Evolutionary conservation across 179 eudicot species (phyloP), one percentile per base, ranked within the genome.

Genomic region (Heliamphora pulchella): DNA sequence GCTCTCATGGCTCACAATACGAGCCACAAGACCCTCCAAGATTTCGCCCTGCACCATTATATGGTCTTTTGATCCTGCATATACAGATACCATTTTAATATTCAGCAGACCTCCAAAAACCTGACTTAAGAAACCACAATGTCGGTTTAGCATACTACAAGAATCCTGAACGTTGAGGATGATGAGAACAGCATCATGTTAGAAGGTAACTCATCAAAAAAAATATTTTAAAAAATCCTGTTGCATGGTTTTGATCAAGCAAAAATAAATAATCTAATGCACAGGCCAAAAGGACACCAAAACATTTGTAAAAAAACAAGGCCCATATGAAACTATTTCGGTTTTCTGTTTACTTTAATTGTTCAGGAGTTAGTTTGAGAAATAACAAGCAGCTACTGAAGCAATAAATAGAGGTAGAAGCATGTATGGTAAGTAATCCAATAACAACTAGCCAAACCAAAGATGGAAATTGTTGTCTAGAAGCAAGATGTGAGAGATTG

Each of bases 1-100:
- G 86, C 98, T 93, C 64, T 90, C 92, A 79, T 85, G 90, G 87
- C 93, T 90, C 48, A 95, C 98, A 77, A 92, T 86, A 75, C 98
- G 98, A 84, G 98, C 97, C 81, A 95, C 98, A 80, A 95, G 97
- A 81, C 98, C 98, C 88, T 95, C 98, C 87, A 95, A 87, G 83
- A 95, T 93, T 88, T 95, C 98, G 68, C 98, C 98, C 82, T 95
- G 98, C 79, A 84, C 93, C 87, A 86, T 86, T 73, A 85, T 61
- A 79, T 95, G 98, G 87, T 95, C 93, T 80, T 85, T 91, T 22
- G 97, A 90, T 83, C 96, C 98, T 95, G 89, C 85, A 80, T 41
- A 73, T 79, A 78, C 70, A 76, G 47, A 6, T 22, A 53, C 13
- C 75, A 18, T 61, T 82, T n/a, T 76, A 70, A 7, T 47, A 68